A percentile compares a stretch with the other conserved stretches of the same genome.
Evolutionary conservation across 257 asterid species (phyloP).

Genomic region (Ajuga chamaepitys): DNA sequence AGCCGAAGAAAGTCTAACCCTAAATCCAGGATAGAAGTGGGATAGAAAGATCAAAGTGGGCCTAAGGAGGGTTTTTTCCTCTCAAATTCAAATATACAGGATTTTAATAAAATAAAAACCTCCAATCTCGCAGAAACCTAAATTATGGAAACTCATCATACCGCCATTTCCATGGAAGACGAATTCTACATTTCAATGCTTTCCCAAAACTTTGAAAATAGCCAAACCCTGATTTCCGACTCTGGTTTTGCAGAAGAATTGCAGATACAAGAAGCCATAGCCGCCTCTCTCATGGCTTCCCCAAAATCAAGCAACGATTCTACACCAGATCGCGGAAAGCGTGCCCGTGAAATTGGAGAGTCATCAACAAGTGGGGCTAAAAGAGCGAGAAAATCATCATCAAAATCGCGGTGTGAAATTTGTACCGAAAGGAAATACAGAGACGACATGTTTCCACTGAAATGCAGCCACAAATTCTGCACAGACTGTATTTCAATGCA

Average conservation of each 20-base stretch:
- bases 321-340: not conserved
- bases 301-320: not conserved
- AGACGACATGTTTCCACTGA: slow-evolving; percentile 19
- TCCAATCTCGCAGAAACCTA: not conserved
- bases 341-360: not conserved
- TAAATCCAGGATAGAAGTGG: no score
- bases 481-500: slow-evolving; percentile 40
- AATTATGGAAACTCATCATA: not conserved
- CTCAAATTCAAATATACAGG: no score
- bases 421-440: slow-evolving; percentile 40
- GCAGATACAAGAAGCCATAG: slow-evolving; percentile 35
- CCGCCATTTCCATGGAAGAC: slow-evolving; percentile 20
- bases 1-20: no score
- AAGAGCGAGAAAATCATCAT: slow-evolving; percentile 14
- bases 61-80: no score
- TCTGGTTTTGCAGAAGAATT: slow-evolving; percentile 23
- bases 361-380: not conserved
- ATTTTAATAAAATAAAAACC: no score
- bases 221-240: slow-evolving; percentile 18
- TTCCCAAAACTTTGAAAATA: not conserved
- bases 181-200: slow-evolving; percentile 15
- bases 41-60: no score
- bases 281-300: slow-evolving; percentile 13
- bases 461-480: slow-evolving; percentile 44
- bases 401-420: slow-evolving; percentile 32